Percentiles rank a stretch among this genome's conserved stretches.
Conservation (phyloP, 2,329 filamentous ascomycete species). For the Triangularia setosa region DNA sequence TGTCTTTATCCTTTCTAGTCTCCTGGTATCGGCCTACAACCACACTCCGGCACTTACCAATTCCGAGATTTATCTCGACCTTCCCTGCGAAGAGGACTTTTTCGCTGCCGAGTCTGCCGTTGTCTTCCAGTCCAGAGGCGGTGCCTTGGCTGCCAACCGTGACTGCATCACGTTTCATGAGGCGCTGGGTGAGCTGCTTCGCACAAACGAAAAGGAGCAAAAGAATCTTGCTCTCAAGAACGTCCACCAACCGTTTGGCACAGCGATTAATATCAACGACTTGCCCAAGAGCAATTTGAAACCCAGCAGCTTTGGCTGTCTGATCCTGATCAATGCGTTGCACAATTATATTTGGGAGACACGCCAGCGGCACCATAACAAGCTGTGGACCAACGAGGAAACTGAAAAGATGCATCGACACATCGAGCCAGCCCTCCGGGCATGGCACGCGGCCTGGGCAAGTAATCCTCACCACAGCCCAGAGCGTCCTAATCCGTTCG, state of each 20-base stretch:
- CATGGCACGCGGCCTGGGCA: conserved; percentile 91
- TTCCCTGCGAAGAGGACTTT: conserved; percentile 90
- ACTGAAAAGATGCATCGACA: conserved; percentile 95
- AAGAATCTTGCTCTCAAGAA: conserved; percentile 43
- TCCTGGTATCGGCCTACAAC: conserved; percentile 89
- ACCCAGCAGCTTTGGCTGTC: conserved; percentile 87
- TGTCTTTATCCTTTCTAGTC: conserved; percentile 86
- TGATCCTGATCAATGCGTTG: conserved; percentile 87
- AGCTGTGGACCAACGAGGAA: conserved; percentile 86
- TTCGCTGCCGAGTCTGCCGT: conserved; percentile 80
- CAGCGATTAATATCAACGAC: conserved; percentile 44
- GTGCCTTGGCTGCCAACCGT: conserved; percentile 62
- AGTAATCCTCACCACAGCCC: conserved; percentile 80
- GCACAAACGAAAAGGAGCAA: conserved; percentile 64
- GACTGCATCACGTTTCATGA: conserved; percentile 76
- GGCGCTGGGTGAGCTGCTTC: conserved; percentile 75
- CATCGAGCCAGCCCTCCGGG: conserved; percentile 87
- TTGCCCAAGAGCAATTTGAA: conserved; percentile 60
- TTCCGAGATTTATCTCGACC: conserved; percentile 82
- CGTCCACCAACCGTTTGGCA: conserved; percentile 44
- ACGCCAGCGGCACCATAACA: conserved; percentile 80
- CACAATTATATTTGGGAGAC: conserved; percentile 99
- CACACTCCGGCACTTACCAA: conserved; percentile 88
- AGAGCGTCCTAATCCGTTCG: conserved; percentile 80
- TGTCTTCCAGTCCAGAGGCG: conserved; percentile 76